phyloP scores from a whole-genome alignment of 2,329 filamentous ascomycete genomes.

The Chaetomium strumarium region DNA sequence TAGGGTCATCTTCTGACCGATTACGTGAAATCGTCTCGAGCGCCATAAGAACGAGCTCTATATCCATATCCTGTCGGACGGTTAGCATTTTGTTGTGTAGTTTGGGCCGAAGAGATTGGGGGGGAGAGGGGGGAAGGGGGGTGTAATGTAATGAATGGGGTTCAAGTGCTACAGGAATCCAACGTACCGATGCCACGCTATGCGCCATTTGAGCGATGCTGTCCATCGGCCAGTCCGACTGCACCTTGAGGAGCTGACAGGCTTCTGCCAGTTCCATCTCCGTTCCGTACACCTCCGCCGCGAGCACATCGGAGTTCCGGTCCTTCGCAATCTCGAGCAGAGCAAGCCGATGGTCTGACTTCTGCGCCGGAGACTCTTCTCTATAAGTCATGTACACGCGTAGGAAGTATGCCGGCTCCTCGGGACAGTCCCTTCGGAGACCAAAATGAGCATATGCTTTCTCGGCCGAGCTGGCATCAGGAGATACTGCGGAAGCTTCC shows the following conservation, averaged over 20 bases:
- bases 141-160: neutral
- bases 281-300: constrained; percentile 11
- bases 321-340: constrained; percentile 27
- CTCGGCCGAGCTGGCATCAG: constrained; percentile 5
- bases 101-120: too few relatives aligned
- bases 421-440: constrained; percentile 13
- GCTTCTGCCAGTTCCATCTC: constrained; percentile 23
- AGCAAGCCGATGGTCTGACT: constrained; percentile 24
- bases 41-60: constrained; percentile 17
- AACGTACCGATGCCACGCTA: constrained; percentile 13
- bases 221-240: constrained; percentile 18
- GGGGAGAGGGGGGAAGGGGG: too few relatives aligned
- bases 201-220: constrained; percentile 17
- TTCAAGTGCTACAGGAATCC: neutral
- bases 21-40: constrained; percentile 14
- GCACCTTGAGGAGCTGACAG: constrained; percentile 18
- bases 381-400: constrained; percentile 22
- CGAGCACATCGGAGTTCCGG: constrained; percentile 20
- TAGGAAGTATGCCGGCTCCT: constrained; percentile 20
- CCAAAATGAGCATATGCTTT: constrained; percentile 26
- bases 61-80: constrained; percentile 1
- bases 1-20: constrained; percentile 9
- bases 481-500: neutral
- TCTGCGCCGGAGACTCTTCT: constrained; percentile 26
- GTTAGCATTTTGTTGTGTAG: neutral